These are phyloP conservation scores for Cystofilobasidium capitatum DNA, from an alignment of 768 basidiomycete species.

Conservation along the genomic window DNA sequence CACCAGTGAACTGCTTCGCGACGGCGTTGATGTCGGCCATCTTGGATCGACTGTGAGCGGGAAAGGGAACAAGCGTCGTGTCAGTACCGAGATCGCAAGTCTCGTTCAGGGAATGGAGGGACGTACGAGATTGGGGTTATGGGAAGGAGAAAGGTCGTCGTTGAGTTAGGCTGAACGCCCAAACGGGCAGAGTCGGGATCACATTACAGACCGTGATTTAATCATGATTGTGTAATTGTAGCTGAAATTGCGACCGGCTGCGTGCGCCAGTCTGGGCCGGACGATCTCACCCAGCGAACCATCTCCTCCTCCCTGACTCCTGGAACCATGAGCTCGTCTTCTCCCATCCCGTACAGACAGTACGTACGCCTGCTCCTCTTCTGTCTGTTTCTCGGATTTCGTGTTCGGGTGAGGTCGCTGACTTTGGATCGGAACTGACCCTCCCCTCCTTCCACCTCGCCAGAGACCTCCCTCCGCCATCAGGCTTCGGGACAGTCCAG, in stretches of 20 bases:
- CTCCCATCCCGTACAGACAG: slow-evolving; percentile 12
- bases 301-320: neutral
- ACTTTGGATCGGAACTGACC: no score
- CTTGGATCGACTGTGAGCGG: neutral
- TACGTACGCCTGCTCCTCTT: no score
- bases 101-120: no score
- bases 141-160: neutral
- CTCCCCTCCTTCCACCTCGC: neutral
- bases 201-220: no score
- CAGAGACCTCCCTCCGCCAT: slow-evolving; percentile 91
- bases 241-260: neutral
- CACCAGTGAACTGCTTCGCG: slow-evolving; percentile 50
- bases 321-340: neutral
- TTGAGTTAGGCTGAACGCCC: no score
- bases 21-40: slow-evolving; percentile 46
- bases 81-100: no score
- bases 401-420: no score
- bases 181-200: no score
- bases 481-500: slow-evolving; percentile 82
- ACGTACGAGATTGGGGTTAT: no score
- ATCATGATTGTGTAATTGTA: no score
- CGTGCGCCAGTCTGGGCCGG: neutral
- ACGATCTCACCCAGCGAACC: neutral
- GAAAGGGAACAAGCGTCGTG: neutral
- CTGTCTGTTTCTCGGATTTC: no score